Conservation (phyloP, 768 basidiomycete species). For the Leccinum variicolor region DNA sequence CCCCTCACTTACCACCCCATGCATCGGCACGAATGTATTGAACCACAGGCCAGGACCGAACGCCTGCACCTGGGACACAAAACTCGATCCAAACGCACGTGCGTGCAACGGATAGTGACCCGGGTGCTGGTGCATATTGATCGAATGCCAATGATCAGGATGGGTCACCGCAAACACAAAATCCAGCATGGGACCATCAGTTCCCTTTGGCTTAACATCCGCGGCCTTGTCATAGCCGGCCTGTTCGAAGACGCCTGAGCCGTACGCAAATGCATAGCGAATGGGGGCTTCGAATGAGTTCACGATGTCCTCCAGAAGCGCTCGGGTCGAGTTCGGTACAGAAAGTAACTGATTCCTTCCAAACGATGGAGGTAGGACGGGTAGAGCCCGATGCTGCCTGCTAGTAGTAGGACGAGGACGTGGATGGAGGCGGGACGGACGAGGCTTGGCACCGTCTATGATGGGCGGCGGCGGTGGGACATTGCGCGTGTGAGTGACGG, state of each 20-base stretch:
- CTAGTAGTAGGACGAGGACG: constrained; percentile 36
- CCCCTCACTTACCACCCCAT: constrained; percentile 66
- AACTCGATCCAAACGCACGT: constrained; percentile 77
- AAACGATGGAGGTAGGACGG: constrained; percentile 65
- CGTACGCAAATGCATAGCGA: constrained; percentile 96
- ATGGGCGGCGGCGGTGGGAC: constrained; percentile 30
- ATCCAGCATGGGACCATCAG: constrained; percentile 79
- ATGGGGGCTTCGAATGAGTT: constrained; percentile 84
- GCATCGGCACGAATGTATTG: constrained; percentile 83
- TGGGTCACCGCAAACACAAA: constrained; percentile 97
- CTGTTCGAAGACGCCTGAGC: constrained; percentile 94
- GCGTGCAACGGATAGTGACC: constrained; percentile 88
- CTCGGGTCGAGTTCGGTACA: constrained; percentile 75
- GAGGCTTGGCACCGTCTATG: constrained; percentile 27
- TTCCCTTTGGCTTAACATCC: constrained; percentile 24
- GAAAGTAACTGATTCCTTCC: constrained; percentile 80
- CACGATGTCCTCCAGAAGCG: constrained; percentile 78
- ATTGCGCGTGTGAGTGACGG: constrained; percentile 23
- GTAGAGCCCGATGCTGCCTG: constrained; percentile 35
- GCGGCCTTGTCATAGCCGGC: constrained; percentile 58
- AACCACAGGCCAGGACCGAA: constrained; percentile 92
- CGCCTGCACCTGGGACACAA: constrained; percentile 76
- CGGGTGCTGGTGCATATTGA: constrained; percentile 91
- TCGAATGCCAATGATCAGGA: constrained; percentile 88
- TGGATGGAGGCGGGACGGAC: constrained; percentile 39